Conservation (phyloP, 2,329 filamentous ascomycete species). For the Helminthosporium solani region DNA sequence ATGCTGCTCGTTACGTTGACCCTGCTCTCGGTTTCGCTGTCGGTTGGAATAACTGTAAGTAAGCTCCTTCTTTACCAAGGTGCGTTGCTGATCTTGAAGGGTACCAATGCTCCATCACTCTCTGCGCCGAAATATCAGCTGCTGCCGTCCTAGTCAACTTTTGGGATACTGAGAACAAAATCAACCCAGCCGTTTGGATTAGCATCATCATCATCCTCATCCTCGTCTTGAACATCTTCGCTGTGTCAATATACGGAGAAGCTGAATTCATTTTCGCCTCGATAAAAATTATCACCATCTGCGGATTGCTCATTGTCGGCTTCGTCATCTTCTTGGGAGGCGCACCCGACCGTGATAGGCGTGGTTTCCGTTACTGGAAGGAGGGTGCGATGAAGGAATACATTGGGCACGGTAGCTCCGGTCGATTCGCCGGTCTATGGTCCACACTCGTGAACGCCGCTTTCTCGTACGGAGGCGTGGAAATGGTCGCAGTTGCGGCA, state of each 20-base stretch:
- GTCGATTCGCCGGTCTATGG: constrained; percentile 64
- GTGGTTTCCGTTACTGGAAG: constrained; percentile 69
- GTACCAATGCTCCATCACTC: constrained; percentile 38
- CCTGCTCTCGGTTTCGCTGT: constrained; percentile 43
- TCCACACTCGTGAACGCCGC: constrained; percentile 57
- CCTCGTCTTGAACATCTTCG: constrained; percentile 38
- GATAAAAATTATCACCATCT: constrained; percentile 48
- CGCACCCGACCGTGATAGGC: constrained; percentile 33
- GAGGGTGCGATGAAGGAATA: constrained; percentile 55
- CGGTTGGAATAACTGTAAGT: constrained; percentile 29
- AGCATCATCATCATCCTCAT: constrained; percentile 39
- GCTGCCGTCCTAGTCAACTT: constrained; percentile 35
- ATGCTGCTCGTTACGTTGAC: constrained; percentile 48
- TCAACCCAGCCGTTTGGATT: constrained; percentile 39
- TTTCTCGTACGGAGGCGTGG: constrained; percentile 40
- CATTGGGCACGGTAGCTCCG: constrained; percentile 57
- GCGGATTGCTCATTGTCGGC: constrained; percentile 33
- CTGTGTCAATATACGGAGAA: constrained; percentile 46
- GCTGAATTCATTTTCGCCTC: constrained; percentile 52
- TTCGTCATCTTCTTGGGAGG: constrained; percentile 41
- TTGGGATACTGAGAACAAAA: constrained; percentile 34
- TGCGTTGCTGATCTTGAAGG: constrained; percentile 22
- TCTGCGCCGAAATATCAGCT: constrained; percentile 41
- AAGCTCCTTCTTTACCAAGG: neutral
- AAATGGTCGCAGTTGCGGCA: constrained; percentile 42